These are phyloP conservation scores for Crataegus laevigata DNA, from an alignment of 306 rosid species.

Conservation along the genomic window DNA sequence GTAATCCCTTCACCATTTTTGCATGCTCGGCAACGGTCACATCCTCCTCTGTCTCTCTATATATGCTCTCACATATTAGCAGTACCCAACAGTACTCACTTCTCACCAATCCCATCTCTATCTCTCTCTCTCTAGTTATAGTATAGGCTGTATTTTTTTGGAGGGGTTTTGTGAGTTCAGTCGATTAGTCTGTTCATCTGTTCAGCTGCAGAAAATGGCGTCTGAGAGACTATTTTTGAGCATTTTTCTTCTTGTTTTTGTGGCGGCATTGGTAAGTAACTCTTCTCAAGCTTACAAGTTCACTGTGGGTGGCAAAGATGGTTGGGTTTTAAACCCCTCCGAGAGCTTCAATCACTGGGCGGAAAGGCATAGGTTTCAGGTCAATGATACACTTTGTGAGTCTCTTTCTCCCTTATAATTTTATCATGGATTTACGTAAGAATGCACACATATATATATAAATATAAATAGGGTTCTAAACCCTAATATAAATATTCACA, in stretches of 20 bases:
- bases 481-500: too few relatives aligned
- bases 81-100: background rate
- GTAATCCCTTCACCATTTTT: background rate
- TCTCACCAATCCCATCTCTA: background rate
- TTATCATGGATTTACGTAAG: too few relatives aligned
- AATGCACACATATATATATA: too few relatives aligned
- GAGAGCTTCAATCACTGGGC: constrained; percentile 57
- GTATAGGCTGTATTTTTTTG: background rate
- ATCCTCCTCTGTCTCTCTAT: constrained; percentile 9
- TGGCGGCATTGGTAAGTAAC: constrained; percentile 6
- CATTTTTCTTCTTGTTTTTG: constrained; percentile 7
- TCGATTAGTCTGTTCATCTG: background rate
- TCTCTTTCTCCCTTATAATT: background rate
- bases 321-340: constrained; percentile 61
- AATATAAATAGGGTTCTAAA: too few relatives aligned
- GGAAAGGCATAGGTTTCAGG: constrained; percentile 45
- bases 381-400: constrained; percentile 75
- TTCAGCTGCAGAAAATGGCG: constrained; percentile 15
- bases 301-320: constrained; percentile 58
- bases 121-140: background rate
- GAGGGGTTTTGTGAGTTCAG: too few relatives aligned
- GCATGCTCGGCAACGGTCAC: constrained; percentile 37
- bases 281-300: constrained; percentile 25
- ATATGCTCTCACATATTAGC: background rate
- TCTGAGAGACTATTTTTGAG: constrained; percentile 4